phyloP scores from a whole-genome alignment of 2,329 filamentous ascomycete genomes.

The Dactylella cylindrospora region DNA sequence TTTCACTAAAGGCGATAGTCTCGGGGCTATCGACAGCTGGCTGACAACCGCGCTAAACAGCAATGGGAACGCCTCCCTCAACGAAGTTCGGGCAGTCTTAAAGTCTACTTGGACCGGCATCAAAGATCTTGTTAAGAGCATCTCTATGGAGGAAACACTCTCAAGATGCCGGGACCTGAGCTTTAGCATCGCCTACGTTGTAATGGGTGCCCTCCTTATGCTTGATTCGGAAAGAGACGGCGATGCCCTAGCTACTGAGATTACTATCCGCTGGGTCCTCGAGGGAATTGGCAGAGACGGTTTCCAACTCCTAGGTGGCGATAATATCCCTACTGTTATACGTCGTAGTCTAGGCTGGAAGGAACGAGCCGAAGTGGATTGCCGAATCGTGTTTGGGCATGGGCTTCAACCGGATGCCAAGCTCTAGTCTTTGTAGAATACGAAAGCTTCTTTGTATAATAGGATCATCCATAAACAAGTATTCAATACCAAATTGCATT shows the following conservation, averaged over 20 bases:
- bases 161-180: constrained; percentile 50
- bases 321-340: constrained; percentile 10
- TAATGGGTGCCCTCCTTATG: constrained; percentile 50
- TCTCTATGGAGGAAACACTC: constrained; percentile 50
- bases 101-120: constrained; percentile 53
- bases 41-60: constrained; percentile 45
- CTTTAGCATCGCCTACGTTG: constrained; percentile 50
- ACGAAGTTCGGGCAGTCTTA: constrained; percentile 18
- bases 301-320: constrained; percentile 23
- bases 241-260: constrained; percentile 50
- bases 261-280: constrained; percentile 48
- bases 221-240: constrained; percentile 51
- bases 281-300: constrained; percentile 42
- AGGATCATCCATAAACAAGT: neutral
- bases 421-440: constrained; percentile 4
- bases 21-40: constrained; percentile 48
- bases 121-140: constrained; percentile 52
- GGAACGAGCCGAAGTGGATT: constrained; percentile 39
- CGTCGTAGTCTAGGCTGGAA: constrained; percentile 26
- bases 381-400: constrained; percentile 34
- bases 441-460: neutral
- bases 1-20: constrained; percentile 50
- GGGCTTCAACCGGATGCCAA: constrained; percentile 24
- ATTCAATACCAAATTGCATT: neutral
- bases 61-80: constrained; percentile 26